Percentiles rank a stretch among this genome's conserved stretches.
Conservation (phyloP, 352 stramenopile genomes). For the Phytophthora europaea region DNA sequence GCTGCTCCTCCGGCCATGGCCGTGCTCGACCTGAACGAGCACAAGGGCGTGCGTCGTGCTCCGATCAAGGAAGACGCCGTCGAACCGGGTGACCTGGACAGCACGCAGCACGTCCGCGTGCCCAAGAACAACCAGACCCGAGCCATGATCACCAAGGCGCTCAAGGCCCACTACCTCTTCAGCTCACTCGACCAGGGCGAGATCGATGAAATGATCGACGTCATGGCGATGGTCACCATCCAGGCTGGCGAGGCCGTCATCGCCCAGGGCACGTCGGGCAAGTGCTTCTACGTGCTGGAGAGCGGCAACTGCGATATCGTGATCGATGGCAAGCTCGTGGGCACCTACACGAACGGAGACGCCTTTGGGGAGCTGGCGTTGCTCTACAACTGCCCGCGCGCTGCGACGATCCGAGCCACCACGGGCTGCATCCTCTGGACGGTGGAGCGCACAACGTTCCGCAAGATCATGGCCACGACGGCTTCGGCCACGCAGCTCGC, state of each 20-base stretch:
- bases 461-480: conserved; percentile 86
- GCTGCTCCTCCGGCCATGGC: conserved; percentile 26
- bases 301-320: conserved; percentile 90
- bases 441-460: conserved; percentile 91
- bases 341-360: conserved; percentile 80
- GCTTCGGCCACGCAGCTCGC: conserved; percentile 78
- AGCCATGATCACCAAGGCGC: conserved; percentile 80
- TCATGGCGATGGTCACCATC: conserved; percentile 83
- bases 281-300: conserved; percentile 96
- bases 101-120: conserved; percentile 59
- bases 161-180: conserved; percentile 89
- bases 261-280: conserved; percentile 84
- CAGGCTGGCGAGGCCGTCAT: conserved; percentile 78
- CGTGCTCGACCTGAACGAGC: conserved; percentile 63
- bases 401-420: conserved; percentile 93
- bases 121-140: conserved; percentile 82
- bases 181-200: conserved; percentile 77
- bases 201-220: conserved; percentile 87
- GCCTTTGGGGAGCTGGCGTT: conserved; percentile 98
- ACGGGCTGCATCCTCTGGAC: conserved; percentile 93
- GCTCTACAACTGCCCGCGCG: conserved; percentile 97
- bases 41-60: conserved; percentile 73
- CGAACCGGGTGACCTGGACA: conserved; percentile 68
- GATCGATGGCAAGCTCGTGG: conserved; percentile 82
- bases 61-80: conserved; percentile 85